Evolutionary conservation across 257 asterid genomes (phyloP), one percentile per base, ranked within the genome.

Genomic region (Solanum raphanifolium): DNA sequence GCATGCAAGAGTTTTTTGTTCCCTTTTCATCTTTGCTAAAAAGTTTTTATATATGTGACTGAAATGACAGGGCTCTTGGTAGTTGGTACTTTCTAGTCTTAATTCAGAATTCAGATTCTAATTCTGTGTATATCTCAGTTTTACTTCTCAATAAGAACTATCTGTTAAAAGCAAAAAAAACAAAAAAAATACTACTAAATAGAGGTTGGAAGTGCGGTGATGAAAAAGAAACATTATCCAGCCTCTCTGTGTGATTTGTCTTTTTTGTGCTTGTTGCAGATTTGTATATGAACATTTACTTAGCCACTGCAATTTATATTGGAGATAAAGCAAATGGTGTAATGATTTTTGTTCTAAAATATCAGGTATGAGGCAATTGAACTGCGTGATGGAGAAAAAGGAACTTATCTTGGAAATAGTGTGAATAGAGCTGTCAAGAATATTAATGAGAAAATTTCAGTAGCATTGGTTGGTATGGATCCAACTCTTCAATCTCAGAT

Each of bases 401-500:
- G 98, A 89, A 92, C 90, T 39, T 97, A 95, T 94, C 98, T 97
- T 75, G 98, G 99, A 88, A 96, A 97, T 92, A 94, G 99, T 87
- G 99, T 97, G 85, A 96, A 87, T 88, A 95, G 94, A 92, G 99
- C 99, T 88, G 98, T 97, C 89, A 93, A 93, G 90, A 96, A 97
- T 91, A 91, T 97, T 87, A 97, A 97, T 92, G 98, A 95, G 87
- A 95, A 97, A 94, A 97, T 97, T 91, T 94, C 99, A 41, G 98
- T 95, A 91, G 99, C 99, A 87, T 93, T 97, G 92, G 87, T 96
- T 87, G 99, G 99, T 84, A 97, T 97, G 99, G 99, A 97, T 94
- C 98, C 99, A 86, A 94, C 96, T 87, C 98, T 96, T 91, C 99
- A 97, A 94, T 89, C 90, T 89, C 99, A 97, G 91, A 96, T 97